phyloP scores from a whole-genome alignment of 345 rosid genomes.

The Salix purpurea region DNA sequence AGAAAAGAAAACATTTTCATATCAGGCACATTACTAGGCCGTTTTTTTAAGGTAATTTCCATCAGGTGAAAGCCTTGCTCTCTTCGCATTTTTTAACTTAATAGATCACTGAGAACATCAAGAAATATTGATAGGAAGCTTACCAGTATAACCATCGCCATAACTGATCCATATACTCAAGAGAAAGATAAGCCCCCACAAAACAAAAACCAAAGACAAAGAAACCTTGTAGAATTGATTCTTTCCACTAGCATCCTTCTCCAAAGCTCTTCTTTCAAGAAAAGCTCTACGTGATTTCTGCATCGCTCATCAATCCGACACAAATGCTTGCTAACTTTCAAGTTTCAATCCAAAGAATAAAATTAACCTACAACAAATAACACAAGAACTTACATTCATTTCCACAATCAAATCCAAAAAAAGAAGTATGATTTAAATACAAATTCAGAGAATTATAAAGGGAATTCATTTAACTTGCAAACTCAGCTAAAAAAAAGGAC shows the following conservation, averaged over 20 bases:
- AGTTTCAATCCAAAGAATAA: background rate
- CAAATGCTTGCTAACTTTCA: background rate
- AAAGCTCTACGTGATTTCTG: slow-evolving; percentile 76
- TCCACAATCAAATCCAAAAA: background rate
- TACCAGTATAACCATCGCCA: slow-evolving; percentile 61
- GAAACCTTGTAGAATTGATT: slow-evolving; percentile 55
- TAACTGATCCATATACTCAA: slow-evolving; percentile 59
- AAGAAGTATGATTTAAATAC: background rate
- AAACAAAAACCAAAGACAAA: slow-evolving; percentile 56
- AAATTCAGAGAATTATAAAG: background rate
- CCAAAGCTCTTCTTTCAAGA: slow-evolving; percentile 62
- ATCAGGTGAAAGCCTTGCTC: background rate
- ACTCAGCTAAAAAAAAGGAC: slow-evolving; percentile 8
- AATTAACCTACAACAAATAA: slow-evolving; percentile 7
- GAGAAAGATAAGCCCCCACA: slow-evolving; percentile 71
- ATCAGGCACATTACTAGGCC: too few species aligned
- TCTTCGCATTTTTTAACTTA: too few species aligned
- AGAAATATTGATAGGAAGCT: background rate
- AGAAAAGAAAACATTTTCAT: too few species aligned
- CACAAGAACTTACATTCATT: background rate
- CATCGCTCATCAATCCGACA: slow-evolving; percentile 62
- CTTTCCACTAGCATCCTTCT: slow-evolving; percentile 31
- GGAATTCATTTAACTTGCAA: slow-evolving; percentile 9
- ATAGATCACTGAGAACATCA: background rate
- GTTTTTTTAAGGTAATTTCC: background rate